Base-by-base conservation (phyloP, 768 basidiomycete species). In the Amanita subjunquillea region DNA sequence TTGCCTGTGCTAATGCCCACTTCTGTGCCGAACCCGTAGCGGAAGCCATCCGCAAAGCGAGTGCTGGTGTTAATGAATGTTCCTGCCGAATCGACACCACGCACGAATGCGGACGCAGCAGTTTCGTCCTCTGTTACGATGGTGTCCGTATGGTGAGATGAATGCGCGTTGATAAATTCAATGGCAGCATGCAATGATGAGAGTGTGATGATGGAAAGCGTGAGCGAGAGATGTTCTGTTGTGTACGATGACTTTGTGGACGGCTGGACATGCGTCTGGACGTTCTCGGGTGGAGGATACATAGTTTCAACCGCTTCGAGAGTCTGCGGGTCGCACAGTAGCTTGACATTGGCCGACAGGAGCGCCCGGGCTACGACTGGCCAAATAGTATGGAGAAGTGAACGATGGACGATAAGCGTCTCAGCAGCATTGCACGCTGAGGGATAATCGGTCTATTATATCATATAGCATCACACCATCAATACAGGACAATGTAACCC, bases 11-110 rank as follows among this genome's bases (percentile, higher is more conserved):
- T 89, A 61, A 99, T 96, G 7, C 96, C 96, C 0, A 99, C 95
- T 68, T 98, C 96, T 4, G 96, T 94, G 2, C 96, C 96, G 58
- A 96, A 93, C 0, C 96, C 96, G 63, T 92, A 98, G 55, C 95
- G 70, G 69, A 94, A 96, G 10, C 96, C 95, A 66, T 99, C 96
- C 0, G 94, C 86, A 64, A 99, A 98, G 36, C 96, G 79, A 8
- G 96, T 97, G 62, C 87, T 91, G 6, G 94, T 94, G 60, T 99
- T 98, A 54, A 95, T 78, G 61, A 87, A 99, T 4, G 91, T 91
- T 29, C 93, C 91, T 0, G 95, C 88, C 0, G 87, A 88, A 65
- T 95, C 94, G 22, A 97, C 84, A 6, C 90, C 90, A 15, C 86
- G 77, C 64, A 85, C 89, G 71, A 97, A 99, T 29, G 70, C 71